Evolutionary conservation across 176 grass and related monocot genomes (phyloP).

Genomic region (Paspalum vaginatum): DNA sequence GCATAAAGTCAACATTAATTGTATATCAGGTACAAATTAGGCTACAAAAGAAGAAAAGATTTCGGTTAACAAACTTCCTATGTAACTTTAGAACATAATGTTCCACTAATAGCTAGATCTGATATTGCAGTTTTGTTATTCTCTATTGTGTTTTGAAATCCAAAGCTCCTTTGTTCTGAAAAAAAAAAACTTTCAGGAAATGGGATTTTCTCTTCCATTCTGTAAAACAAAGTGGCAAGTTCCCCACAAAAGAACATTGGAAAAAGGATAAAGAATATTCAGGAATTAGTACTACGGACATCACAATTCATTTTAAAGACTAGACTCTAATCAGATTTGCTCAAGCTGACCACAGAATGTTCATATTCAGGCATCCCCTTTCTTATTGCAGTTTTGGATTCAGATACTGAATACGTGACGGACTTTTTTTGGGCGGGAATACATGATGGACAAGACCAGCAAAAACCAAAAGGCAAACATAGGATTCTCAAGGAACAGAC

Average conservation of each 20-base stretch:
- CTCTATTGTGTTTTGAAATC: slow-evolving; percentile 6
- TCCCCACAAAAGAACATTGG: neutral
- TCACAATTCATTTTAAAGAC: slow-evolving; percentile 1
- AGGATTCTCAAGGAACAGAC: slow-evolving; percentile 50
- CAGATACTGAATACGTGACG: slow-evolving; percentile 20
- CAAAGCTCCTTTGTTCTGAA: neutral
- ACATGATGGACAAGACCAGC: slow-evolving; percentile 25
- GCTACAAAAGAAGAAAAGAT: neutral
- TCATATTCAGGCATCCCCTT: neutral
- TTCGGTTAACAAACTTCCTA: neutral
- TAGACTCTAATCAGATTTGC: slow-evolving; percentile 29
- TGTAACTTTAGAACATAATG: slow-evolving; percentile 2
- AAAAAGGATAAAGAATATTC: neutral
- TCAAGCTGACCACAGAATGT: slow-evolving; percentile 17
- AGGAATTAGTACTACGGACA: neutral
- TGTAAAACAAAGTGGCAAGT: neutral
- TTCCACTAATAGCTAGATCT: neutral
- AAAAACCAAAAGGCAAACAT: slow-evolving; percentile 55
- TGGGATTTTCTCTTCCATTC: neutral
- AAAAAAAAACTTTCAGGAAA: neutral
- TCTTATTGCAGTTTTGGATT: slow-evolving; percentile 32
- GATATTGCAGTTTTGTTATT: slow-evolving; percentile 2
- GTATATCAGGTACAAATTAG: neutral
- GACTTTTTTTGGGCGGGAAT: neutral
- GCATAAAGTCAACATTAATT: too few species aligned